A percentile compares a stretch with the other conserved stretches of the same genome.
Conservation (phyloP, 345 rosid genomes). For the Boechera stricta region DNA sequence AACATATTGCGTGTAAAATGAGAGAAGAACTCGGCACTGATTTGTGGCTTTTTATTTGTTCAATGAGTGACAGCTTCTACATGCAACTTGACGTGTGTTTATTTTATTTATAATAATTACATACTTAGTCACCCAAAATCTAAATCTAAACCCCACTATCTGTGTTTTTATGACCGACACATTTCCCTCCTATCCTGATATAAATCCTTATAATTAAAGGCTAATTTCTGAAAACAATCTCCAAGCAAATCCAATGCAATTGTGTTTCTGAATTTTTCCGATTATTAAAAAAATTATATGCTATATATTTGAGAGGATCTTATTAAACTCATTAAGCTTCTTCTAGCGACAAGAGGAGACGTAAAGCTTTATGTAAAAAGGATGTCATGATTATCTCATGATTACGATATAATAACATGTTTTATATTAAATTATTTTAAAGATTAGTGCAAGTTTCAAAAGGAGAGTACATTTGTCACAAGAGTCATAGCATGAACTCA, state of each 20-base stretch:
- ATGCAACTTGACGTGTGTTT: constrained; percentile 36
- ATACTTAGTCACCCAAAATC: constrained; percentile 9
- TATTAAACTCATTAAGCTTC: constrained; percentile 25
- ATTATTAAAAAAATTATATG: neutral
- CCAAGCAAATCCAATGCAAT: neutral
- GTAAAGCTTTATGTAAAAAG: constrained; percentile 24
- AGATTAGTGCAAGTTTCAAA: constrained; percentile 22
- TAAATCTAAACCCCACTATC: constrained; percentile 32
- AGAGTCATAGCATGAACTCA: constrained; percentile 38
- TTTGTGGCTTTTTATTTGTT: constrained; percentile 20
- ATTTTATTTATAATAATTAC: constrained; percentile 4
- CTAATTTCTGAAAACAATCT: constrained; percentile 11
- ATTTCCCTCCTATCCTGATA: constrained; percentile 39
- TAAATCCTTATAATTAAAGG: neutral
- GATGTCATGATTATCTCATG: constrained; percentile 50
- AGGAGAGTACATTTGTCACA: constrained; percentile 24
- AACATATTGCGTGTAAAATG: constrained; percentile 37
- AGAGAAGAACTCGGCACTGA: constrained; percentile 34
- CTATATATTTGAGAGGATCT: constrained; percentile 5
- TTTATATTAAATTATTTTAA: neutral
- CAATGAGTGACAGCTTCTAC: constrained; percentile 46
- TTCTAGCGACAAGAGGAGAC: constrained; percentile 33
- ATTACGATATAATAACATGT: constrained; percentile 37
- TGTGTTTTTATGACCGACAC: constrained; percentile 40
- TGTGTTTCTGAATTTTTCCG: neutral